Percentiles rank a stretch among this genome's conserved stretches.
phyloP scores from a whole-genome alignment of 2,329 filamentous ascomycete genomes.

The Rutstroemia sp. region DNA sequence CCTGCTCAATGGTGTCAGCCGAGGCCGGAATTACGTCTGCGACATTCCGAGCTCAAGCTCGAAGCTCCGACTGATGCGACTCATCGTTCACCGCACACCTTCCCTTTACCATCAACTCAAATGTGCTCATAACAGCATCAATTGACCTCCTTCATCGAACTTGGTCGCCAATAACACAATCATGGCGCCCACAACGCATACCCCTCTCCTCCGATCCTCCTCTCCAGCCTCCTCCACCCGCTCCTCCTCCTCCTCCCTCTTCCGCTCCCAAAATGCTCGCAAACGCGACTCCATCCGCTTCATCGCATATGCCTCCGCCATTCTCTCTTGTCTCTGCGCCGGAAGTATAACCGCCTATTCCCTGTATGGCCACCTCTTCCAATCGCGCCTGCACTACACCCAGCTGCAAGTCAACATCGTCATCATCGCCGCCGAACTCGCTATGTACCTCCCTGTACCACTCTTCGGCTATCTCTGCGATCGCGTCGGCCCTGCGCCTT shows the following conservation, averaged over 20 bases:
- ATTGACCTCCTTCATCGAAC: neutral
- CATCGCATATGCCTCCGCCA: conserved; percentile 46
- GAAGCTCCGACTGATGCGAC: neutral
- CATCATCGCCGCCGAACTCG: conserved; percentile 77
- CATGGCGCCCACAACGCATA: conserved; percentile 4
- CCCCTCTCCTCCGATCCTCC: conserved; percentile 4
- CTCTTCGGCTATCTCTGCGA: conserved; percentile 89
- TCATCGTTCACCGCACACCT: neutral
- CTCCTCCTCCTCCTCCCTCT: neutral
- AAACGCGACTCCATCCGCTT: conserved; percentile 25
- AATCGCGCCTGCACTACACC: conserved; percentile 76
- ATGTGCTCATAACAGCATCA: neutral
- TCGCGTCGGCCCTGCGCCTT: conserved; percentile 69
- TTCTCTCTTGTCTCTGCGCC: conserved; percentile 62
- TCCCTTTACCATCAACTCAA: neutral
- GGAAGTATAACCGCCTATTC: conserved; percentile 92
- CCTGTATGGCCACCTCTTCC: conserved; percentile 85
- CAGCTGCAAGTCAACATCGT: conserved; percentile 91
- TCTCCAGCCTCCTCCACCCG: neutral
- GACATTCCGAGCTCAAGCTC: conserved; percentile 1
- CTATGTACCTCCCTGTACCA: conserved; percentile 88
- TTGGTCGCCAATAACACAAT: neutral
- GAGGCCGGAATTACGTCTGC: neutral
- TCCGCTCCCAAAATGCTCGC: conserved; percentile 4
- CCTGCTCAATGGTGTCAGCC: conserved; percentile 2